A percentile compares a stretch with the other conserved stretches of the same genome.
phyloP scores from a whole-genome alignment of 2,329 filamentous ascomycete species.

The Thyridium curvatum region DNA sequence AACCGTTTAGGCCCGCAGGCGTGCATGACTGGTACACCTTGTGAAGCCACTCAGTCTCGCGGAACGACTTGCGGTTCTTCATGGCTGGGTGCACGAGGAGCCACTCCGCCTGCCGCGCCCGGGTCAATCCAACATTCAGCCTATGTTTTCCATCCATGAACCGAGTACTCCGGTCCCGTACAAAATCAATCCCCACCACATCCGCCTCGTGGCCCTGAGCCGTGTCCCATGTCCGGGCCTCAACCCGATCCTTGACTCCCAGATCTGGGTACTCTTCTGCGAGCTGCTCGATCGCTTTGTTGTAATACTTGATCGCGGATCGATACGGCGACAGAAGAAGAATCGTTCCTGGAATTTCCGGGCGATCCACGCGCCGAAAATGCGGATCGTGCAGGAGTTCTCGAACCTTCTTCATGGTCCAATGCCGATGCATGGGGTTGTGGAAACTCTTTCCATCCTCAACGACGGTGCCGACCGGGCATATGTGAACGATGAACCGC shows the following conservation, averaged over 20 bases:
- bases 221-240: constrained; percentile 36
- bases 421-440: constrained; percentile 29
- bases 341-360: constrained; percentile 23
- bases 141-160: constrained; percentile 38
- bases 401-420: constrained; percentile 24
- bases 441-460: constrained; percentile 27
- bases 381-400: constrained; percentile 20
- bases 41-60: constrained; percentile 5
- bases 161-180: constrained; percentile 26
- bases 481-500: constrained; percentile 24
- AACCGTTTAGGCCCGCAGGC: not conserved
- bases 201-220: constrained; percentile 42
- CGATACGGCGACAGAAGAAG: constrained; percentile 39
- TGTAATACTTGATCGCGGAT: constrained; percentile 27
- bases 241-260: constrained; percentile 21
- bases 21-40: constrained; percentile 10
- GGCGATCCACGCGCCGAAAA: constrained; percentile 22
- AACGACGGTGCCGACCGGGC: constrained; percentile 8
- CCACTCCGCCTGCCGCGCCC: constrained; percentile 36
- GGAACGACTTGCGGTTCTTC: constrained; percentile 6
- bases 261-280: not conserved
- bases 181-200: constrained; percentile 39
- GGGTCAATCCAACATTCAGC: constrained; percentile 38
- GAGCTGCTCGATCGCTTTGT: constrained; percentile 12
- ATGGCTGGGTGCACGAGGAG: constrained; percentile 36